A percentile compares a stretch with the other conserved stretches of the same genome.
phyloP scores from a whole-genome alignment of 345 rosid genomes.

The Cardiospermum halicacabum region DNA sequence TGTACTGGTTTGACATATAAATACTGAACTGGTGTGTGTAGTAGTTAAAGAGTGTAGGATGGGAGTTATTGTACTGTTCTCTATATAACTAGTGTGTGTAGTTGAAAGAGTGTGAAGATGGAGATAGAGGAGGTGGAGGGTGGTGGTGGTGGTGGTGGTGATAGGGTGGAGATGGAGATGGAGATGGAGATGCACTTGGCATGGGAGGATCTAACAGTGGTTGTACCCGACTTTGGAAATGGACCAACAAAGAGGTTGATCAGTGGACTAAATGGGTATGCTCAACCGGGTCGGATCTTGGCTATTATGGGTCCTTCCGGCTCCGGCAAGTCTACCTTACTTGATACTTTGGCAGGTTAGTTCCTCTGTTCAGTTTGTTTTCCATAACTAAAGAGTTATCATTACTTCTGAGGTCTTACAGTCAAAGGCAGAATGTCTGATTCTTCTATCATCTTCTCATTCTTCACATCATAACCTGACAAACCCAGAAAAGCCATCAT shows the following conservation, averaged over 20 bases:
- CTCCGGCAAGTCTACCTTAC: slow-evolving; percentile 85
- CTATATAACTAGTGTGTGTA: background rate
- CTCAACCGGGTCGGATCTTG: slow-evolving; percentile 70
- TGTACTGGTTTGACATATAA: no score
- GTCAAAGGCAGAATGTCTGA: no score
- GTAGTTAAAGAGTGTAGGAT: no score
- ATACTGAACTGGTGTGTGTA: no score
- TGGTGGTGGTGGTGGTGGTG: slow-evolving; percentile 3
- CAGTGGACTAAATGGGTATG: slow-evolving; percentile 63
- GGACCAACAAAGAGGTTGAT: slow-evolving; percentile 59
- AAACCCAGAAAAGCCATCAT: no score
- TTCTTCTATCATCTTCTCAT: no score
- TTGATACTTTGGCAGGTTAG: slow-evolving; percentile 79
- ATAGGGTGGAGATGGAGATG: background rate
- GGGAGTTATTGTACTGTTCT: background rate
- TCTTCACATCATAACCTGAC: no score
- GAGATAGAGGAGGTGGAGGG: slow-evolving; percentile 6
- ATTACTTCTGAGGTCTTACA: no score
- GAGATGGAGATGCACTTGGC: slow-evolving; percentile 31
- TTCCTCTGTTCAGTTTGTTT: no score
- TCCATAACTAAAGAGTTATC: no score
- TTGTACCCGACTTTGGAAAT: slow-evolving; percentile 57
- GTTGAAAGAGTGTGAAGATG: background rate
- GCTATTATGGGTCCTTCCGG: slow-evolving; percentile 98
- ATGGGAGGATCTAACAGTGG: slow-evolving; percentile 74